Base-by-base conservation (phyloP, 1,139 yeast genomes). In the Kurtzmaniella natalensis region DNA sequence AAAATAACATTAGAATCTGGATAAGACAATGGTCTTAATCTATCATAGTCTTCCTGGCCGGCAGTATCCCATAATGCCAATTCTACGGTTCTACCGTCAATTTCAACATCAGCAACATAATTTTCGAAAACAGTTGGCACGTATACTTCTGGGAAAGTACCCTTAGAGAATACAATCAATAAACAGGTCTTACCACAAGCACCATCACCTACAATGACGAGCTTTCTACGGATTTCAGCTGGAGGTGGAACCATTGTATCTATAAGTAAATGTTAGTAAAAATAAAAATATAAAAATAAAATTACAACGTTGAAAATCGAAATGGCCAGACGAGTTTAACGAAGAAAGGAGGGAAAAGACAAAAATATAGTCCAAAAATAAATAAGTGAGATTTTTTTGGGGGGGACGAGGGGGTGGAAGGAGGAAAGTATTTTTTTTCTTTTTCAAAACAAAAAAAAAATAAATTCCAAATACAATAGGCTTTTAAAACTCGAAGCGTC, bases 31-130 rank as follows among this genome's bases (percentile, higher is more conserved):
- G 96, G 96, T 70, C 96, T 82, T 57, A 88, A 74, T 67, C 96
- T 82, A 63, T 87, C 95, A 63, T 87, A 88, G 68, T 88, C 96
- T 71, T 88, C 96, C 74, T 88, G 96, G 44, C 96, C 96, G 37
- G 96, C 96, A 50, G 96, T 88, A 85, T 88, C 96, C 96, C 96
- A 88, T 46, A 88, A 73, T 17, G 96, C 95, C 64, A 88, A 74
- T 60, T 86, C 95, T 39, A 87, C 95, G 61, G 85, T 85, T 70
- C 94, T 82, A 37, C 96, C 96, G 53, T 88, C 89, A 42, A 88
- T 94, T 59, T 84, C 94, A 38, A 88, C 95, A 56, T 86, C 94
- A 31, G 95, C 92, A 49, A 86, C 95, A 62, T 88, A 87, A 70
- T 87, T 87, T 61, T 88, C 96, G 55, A 88, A 88, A 40, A 88